Evolutionary conservation across 2,329 filamentous ascomycete genomes (phyloP).

Genomic region (Calycina marina): DNA sequence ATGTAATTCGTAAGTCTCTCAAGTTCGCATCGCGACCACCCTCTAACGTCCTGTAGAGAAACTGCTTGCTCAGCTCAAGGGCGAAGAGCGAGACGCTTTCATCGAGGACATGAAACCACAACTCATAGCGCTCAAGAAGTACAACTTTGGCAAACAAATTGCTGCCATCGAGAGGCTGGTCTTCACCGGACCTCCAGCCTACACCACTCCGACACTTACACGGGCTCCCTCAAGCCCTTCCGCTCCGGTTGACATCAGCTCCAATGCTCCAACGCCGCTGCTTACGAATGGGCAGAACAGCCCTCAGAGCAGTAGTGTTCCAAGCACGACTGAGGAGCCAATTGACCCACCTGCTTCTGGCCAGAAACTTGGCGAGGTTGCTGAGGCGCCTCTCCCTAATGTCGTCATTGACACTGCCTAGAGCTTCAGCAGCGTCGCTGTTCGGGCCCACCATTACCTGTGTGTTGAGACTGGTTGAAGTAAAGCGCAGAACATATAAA

Average conservation of each 20-base stretch:
- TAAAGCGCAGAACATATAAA: no score
- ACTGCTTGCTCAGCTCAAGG: conserved; percentile 50
- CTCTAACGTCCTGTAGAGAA: conserved; percentile 47
- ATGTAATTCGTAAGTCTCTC: conserved; percentile 75
- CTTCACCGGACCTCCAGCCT: conserved; percentile 12
- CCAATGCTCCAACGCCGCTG: conserved; percentile 43
- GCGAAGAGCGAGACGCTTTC: conserved; percentile 42
- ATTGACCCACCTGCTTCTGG: conserved; percentile 18
- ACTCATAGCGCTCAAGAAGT: conserved; percentile 46
- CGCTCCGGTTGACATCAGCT: conserved; percentile 29
- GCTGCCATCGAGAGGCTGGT: conserved; percentile 46
- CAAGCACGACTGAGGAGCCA: conserved; percentile 45
- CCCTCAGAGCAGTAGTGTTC: conserved; percentile 49
- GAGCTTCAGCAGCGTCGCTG: no score
- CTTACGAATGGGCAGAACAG: conserved; percentile 57
- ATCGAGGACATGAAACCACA: conserved; percentile 49
- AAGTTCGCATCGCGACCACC: neutral
- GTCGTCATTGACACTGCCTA: conserved; percentile 18
- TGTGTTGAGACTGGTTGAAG: no score
- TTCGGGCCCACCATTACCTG: no score
- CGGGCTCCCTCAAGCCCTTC: conserved; percentile 19
- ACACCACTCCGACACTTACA: conserved; percentile 9
- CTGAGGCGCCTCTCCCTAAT: conserved; percentile 14
- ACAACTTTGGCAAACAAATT: conserved; percentile 51
- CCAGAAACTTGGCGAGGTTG: conserved; percentile 9